Conservation (phyloP, 2,329 filamentous ascomycete species). For the Aspergillus caelatus region DNA sequence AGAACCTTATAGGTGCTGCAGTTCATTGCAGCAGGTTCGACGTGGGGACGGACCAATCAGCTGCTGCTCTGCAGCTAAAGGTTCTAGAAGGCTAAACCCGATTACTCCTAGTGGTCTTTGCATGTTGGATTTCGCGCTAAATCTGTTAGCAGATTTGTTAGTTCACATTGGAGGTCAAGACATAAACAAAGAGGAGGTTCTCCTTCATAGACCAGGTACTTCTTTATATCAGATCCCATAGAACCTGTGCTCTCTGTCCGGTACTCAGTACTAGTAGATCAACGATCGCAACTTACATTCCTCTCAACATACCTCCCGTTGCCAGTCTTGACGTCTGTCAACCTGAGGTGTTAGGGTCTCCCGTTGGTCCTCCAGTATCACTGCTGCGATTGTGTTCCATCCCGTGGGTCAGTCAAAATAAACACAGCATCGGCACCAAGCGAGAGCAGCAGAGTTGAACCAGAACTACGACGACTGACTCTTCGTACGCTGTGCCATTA, state of each 20-base stretch:
- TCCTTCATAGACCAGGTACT: not conserved
- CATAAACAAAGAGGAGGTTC: not conserved
- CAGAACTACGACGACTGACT: not conserved
- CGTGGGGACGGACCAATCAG: not conserved
- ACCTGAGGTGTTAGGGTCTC: not conserved
- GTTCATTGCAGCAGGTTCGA: not conserved
- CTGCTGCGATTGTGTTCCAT: conserved; percentile 19
- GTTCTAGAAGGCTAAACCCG: not conserved
- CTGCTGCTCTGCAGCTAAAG: not conserved
- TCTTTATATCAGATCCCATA: not conserved
- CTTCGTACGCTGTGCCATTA: not conserved
- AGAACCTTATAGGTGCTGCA: not conserved
- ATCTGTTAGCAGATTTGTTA: not conserved
- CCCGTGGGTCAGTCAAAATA: conserved; percentile 39
- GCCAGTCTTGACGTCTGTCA: conserved; percentile 7
- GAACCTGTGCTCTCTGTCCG: too few relatives aligned
- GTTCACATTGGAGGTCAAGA: not conserved
- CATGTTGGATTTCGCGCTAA: conserved; percentile 4
- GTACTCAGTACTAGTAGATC: not conserved
- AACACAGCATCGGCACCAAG: conserved; percentile 29
- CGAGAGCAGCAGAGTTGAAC: conserved; percentile 19
- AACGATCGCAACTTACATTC: conserved; percentile 12
- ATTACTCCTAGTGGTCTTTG: not conserved
- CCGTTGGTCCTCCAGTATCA: not conserved
- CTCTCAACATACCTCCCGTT: conserved; percentile 11